Evolutionary conservation across 257 asterid species (phyloP), one percentile per base, ranked within the genome.

Genomic region (Asclepias syriaca): DNA sequence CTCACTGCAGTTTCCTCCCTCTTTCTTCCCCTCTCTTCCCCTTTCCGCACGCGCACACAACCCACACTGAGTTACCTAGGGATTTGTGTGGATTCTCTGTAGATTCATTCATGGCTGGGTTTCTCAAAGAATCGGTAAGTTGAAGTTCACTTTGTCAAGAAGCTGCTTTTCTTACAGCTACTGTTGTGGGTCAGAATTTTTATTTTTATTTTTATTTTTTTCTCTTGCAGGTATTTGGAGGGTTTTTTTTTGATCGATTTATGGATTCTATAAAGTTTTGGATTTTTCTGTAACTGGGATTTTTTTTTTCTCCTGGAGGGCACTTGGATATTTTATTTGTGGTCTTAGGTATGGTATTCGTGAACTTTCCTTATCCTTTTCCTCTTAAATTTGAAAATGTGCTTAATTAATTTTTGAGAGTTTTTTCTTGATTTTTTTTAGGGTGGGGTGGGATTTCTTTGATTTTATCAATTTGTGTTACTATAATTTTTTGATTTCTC

Each of bases 1-100:
- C 71, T 80, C 66, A 32, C 85, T 72, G 43, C 77, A 27, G 54
- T 81, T 80, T 76, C 81, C 80, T 61, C 37, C 65, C 22, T 4
- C 14, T 18, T 19, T 57, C 60, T 57, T 46, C 39, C 6, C 18
- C 61, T 34, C 39, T 3, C 4, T 0, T 68, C 27, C 37, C 54
- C 67, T 43, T 43, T 43, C 48, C 48, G 48, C 48, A 43, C 11
- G 7, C 71, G 12, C 58, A 12, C 53, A 19, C 61, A 46, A 21
- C 32, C 16, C 68, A 37, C 57, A 3, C 55, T 19, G 8, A 12
- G 39, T 11, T 48, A 16, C 74, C 53, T 73, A n/a, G 32, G 43
- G 57, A 12, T 73, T 54, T 32, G 29, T 37, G 72, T 24, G 16
- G 75, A 37, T 50, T 55, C 21, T 65, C 46, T 4, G 11, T 39